phyloP scores from a whole-genome alignment of 2,329 filamentous ascomycete genomes.

The Trichoderma atroviride region DNA sequence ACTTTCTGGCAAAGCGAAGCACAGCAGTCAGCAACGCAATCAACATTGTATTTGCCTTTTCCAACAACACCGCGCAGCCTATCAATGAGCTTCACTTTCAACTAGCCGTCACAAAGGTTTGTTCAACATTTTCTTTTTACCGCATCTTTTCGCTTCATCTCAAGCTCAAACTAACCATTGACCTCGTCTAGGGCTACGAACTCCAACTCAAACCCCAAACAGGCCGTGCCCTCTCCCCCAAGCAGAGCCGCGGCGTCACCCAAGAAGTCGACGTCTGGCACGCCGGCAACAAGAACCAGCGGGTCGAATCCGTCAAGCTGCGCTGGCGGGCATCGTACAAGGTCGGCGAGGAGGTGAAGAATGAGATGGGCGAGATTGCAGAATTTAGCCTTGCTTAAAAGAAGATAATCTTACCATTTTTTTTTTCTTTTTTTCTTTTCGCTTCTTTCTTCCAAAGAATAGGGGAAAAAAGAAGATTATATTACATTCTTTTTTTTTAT shows the following conservation, averaged over 20 bases:
- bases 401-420: neutral
- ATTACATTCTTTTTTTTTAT: neutral
- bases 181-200: slow-evolving; percentile 66
- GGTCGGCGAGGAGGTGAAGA: slow-evolving; percentile 65
- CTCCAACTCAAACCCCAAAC: slow-evolving; percentile 84
- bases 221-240: slow-evolving; percentile 73
- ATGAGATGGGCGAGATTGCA: slow-evolving; percentile 83
- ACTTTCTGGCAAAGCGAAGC: slow-evolving; percentile 69
- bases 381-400: slow-evolving; percentile 71
- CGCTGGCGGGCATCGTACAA: slow-evolving; percentile 86
- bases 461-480: neutral
- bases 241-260: slow-evolving; percentile 73
- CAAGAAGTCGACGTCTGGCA: slow-evolving; percentile 78
- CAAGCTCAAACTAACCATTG: neutral
- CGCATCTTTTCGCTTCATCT: neutral
- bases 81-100: slow-evolving; percentile 86
- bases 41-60: slow-evolving; percentile 76
- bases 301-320: slow-evolving; percentile 82
- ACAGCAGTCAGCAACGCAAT: slow-evolving; percentile 60
- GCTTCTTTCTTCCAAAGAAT: neutral
- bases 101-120: slow-evolving; percentile 88
- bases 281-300: slow-evolving; percentile 66
- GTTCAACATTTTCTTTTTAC: neutral
- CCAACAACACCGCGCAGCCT: slow-evolving; percentile 72
- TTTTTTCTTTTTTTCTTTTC: no score